phyloP scores from a whole-genome alignment of 768 basidiomycete genomes.

The Xerocomellus dryophilus region DNA sequence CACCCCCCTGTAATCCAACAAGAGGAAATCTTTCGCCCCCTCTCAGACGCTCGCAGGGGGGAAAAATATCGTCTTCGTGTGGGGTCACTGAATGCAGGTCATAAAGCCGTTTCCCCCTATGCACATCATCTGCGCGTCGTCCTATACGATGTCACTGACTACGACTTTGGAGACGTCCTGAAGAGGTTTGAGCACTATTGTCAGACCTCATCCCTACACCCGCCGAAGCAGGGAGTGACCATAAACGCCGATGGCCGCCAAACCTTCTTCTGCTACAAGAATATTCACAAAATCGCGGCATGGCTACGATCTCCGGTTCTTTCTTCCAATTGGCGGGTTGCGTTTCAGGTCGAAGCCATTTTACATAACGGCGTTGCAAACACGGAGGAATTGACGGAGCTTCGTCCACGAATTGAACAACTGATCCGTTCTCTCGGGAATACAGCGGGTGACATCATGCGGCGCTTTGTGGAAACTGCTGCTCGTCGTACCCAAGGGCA shows the following conservation, averaged over 20 bases:
- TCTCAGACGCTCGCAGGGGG: constrained; percentile 27
- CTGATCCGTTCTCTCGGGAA: constrained; percentile 37
- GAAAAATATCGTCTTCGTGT: constrained; percentile 54
- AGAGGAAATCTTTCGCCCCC: constrained; percentile 55
- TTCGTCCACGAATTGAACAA: constrained; percentile 43
- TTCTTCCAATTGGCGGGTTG: constrained; percentile 50
- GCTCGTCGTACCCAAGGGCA: constrained; percentile 44
- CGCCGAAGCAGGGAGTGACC: constrained; percentile 31
- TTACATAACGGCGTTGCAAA: constrained; percentile 61
- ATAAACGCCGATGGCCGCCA: constrained; percentile 48
- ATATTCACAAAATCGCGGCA: constrained; percentile 44
- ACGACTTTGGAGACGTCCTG: constrained; percentile 33
- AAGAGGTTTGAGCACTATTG: constrained; percentile 55
- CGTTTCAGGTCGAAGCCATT: constrained; percentile 74
- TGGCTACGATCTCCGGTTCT: constrained; percentile 44
- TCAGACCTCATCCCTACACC: constrained; percentile 43
- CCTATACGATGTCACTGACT: constrained; percentile 48
- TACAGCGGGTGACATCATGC: constrained; percentile 48
- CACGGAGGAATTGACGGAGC: constrained; percentile 50
- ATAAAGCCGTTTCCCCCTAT: constrained; percentile 61
- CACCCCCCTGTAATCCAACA: constrained; percentile 64
- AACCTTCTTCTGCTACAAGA: constrained; percentile 49
- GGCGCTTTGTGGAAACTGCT: constrained; percentile 51
- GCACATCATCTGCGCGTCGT: constrained; percentile 68
- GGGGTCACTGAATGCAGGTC: constrained; percentile 55